Evolutionary conservation across 345 rosid species (phyloP).

Genomic region (Turritis glabra): DNA sequence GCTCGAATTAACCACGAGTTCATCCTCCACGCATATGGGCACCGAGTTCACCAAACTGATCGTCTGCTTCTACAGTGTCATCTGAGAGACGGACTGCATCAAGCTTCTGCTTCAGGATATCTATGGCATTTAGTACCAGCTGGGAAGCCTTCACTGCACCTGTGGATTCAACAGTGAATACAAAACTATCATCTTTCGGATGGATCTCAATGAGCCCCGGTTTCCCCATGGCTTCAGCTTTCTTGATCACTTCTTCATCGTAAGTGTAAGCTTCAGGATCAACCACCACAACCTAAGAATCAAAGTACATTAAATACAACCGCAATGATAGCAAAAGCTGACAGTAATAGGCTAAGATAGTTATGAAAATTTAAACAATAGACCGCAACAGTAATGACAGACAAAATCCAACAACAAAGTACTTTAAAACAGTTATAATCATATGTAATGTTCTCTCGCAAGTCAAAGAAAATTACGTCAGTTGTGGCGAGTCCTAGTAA

Average conservation of each 20-base stretch:
- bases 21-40: slow-evolving; percentile 98
- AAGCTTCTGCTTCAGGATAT: slow-evolving; percentile 80
- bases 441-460: neutral
- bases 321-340: neutral
- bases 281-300: slow-evolving; percentile 64
- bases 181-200: slow-evolving; percentile 80
- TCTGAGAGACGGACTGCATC: slow-evolving; percentile 92
- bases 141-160: slow-evolving; percentile 92
- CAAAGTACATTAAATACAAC: neutral
- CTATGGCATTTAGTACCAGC: slow-evolving; percentile 84
- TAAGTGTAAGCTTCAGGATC: slow-evolving; percentile 93
- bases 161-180: slow-evolving; percentile 92
- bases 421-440: neutral
- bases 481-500: neutral
- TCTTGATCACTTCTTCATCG: slow-evolving; percentile 90
- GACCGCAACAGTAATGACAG: neutral
- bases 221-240: slow-evolving; percentile 92
- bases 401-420: neutral
- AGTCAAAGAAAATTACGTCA: neutral
- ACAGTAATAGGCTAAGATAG: neutral
- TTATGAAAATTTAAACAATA: neutral
- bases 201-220: slow-evolving; percentile 83
- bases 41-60: slow-evolving; percentile 98
- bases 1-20: neutral
- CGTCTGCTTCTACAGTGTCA: slow-evolving; percentile 95